Evolutionary conservation across 1,284 basidiomycete species (phyloP), one percentile per base, ranked within the genome.

Genomic region (Sparassis latifolia): DNA sequence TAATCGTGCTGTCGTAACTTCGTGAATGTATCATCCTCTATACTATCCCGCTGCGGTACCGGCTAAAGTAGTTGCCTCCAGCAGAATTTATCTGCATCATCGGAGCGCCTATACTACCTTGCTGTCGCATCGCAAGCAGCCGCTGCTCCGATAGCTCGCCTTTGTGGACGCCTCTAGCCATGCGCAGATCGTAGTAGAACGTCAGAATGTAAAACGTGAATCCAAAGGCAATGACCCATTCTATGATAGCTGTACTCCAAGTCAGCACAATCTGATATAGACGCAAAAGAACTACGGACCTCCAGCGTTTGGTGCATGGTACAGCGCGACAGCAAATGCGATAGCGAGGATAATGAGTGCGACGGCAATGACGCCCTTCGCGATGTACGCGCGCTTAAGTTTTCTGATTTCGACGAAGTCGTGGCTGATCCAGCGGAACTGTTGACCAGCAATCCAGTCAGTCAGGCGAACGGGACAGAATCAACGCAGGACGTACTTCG

Each of bases 151-250:
- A 50, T 37, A 66, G 58, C 51, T 66, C 57, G 50, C 63, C 61
- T 50, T 67, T 72, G 42, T 65, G 66, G 3, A 74, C 63, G 49
- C 73, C 74, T 56, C 76, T 78, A 3, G 78, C 72, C 62, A 76
- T 70, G 46, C 77, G 69, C n/a, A 87, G 70, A 62, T 89, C 86
- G 61, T 74, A 83, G 52, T 65, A 79, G 66, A 85, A 88, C 0
- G 83, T 83, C 49, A 86, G 67, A 39, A 88, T 66, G 63, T 85
- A 88, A 54, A 86, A 74, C 3, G 82, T 83, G 62, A 81, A 89
- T 6, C 83, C 79, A 53, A 89, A 83, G 2, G 78, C 74, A 51
- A 89, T 86, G 1, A 66, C 64, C 86, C 86, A 89, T 63, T 89
- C 87, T 2, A 89, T 60, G 47, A 88, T 65, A 10, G 75, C 83